These are phyloP conservation scores for Aaosphaeria arxii DNA, from an alignment of 2,329 filamentous ascomycete genomes.

Conservation along the genomic window DNA sequence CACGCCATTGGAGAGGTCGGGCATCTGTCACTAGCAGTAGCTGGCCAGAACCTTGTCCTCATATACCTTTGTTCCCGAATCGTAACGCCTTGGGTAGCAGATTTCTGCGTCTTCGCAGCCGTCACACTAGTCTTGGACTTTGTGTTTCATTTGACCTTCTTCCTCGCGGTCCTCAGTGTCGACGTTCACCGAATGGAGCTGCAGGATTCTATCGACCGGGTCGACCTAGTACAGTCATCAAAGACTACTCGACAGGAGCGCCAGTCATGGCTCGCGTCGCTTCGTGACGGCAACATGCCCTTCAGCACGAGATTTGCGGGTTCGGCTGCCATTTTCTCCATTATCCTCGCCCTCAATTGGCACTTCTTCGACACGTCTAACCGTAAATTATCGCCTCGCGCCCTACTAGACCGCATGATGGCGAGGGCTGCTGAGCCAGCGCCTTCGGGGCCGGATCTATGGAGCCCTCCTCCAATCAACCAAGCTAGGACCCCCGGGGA, in stretches of 20 bases:
- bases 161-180: constrained; percentile 73
- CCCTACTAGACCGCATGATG: constrained; percentile 11
- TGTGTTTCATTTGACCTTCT: constrained; percentile 76
- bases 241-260: constrained; percentile 50
- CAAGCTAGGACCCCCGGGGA: constrained; percentile 73
- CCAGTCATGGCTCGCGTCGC: constrained; percentile 58
- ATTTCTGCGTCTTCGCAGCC: constrained; percentile 73
- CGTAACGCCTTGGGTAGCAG: constrained; percentile 67
- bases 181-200: constrained; percentile 75
- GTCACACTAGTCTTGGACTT: constrained; percentile 75
- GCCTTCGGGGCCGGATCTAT: constrained; percentile 1
- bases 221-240: constrained; percentile 24
- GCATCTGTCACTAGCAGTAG: constrained; percentile 65
- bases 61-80: constrained; percentile 63
- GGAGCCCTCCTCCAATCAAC: constrained; percentile 59
- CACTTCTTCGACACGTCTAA: constrained; percentile 69
- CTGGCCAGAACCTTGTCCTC: constrained; percentile 66
- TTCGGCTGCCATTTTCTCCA: constrained; percentile 68
- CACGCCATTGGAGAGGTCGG: constrained; percentile 72
- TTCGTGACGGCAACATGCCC: constrained; percentile 64
- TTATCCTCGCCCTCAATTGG: constrained; percentile 71
- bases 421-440: constrained; percentile 6
- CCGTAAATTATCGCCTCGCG: constrained; percentile 20
- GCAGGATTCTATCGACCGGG: constrained; percentile 62
- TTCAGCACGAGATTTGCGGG: constrained; percentile 73